phyloP scores from a whole-genome alignment of 2,329 filamentous ascomycete genomes.

The Teratosphaeria viscida region DNA sequence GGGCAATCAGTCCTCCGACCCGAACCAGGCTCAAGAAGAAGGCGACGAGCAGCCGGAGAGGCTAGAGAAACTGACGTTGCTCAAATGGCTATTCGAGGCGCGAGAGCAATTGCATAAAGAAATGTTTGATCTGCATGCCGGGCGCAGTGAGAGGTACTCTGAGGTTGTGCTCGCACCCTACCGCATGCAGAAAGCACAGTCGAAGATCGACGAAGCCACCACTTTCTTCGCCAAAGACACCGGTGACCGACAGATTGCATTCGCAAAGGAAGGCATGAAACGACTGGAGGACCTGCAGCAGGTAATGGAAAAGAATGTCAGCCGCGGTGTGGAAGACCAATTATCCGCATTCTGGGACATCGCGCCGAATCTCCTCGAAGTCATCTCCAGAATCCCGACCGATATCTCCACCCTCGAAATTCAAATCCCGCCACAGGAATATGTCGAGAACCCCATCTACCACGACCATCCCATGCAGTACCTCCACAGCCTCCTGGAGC shows the following conservation, averaged over 20 bases:
- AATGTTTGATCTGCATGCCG: conserved; percentile 72
- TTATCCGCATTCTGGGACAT: conserved; percentile 97
- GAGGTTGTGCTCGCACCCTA: conserved; percentile 78
- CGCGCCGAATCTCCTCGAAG: conserved; percentile 65
- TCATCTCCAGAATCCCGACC: conserved; percentile 70
- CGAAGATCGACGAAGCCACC: conserved; percentile 69
- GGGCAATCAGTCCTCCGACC: conserved; percentile 56
- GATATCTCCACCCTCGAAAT: conserved; percentile 51
- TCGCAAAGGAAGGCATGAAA: conserved; percentile 59
- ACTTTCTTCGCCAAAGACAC: conserved; percentile 76
- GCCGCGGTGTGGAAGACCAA: conserved; percentile 80
- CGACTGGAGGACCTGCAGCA: conserved; percentile 67
- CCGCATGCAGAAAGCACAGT: conserved; percentile 57
- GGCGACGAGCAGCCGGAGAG: conserved; percentile 91
- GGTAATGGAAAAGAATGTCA: conserved; percentile 74
- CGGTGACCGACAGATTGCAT: conserved; percentile 55
- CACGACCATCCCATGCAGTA: conserved; percentile 77
- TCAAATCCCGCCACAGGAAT: conserved; percentile 68
- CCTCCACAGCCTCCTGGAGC: conserved; percentile 70
- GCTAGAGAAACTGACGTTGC: conserved; percentile 81
- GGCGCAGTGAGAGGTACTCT: conserved; percentile 73
- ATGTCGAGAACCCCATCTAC: conserved; percentile 77
- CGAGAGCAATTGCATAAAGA: conserved; percentile 80
- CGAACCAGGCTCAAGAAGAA: conserved; percentile 84
- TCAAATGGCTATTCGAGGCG: conserved; percentile 95